A percentile compares a stretch with the other conserved stretches of the same genome.
These are phyloP conservation scores for Mucor lusitanicus DNA, from an alignment of 371 early-diverging fungal genomes.

Conservation along the genomic window DNA sequence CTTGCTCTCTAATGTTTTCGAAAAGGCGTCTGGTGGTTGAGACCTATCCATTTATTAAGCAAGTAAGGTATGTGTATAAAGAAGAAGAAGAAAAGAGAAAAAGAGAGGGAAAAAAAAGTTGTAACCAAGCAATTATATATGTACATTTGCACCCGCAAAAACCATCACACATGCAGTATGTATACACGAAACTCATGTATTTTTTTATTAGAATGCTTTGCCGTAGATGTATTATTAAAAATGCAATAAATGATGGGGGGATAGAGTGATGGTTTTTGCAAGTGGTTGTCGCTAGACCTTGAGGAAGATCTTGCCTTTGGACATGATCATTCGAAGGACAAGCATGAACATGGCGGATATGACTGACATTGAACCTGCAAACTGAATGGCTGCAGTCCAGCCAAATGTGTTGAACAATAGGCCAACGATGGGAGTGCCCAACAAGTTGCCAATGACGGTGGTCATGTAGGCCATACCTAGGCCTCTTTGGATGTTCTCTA, in stretches of 20 bases:
- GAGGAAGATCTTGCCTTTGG: slow-evolving; percentile 19
- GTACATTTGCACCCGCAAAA: not conserved
- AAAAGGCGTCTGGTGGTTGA: slow-evolving; percentile 40
- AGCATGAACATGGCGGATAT: slow-evolving; percentile 29
- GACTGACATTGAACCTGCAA: slow-evolving; percentile 42
- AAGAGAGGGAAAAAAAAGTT: not conserved
- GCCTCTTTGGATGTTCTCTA: slow-evolving; percentile 38
- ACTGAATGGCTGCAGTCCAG: slow-evolving; percentile 56
- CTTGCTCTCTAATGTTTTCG: slow-evolving; percentile 37
- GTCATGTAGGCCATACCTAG: slow-evolving; percentile 37
- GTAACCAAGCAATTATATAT: not conserved
- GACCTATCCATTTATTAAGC: slow-evolving; percentile 16
- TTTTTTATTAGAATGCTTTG: not conserved
- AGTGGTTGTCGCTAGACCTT: slow-evolving; percentile 7
- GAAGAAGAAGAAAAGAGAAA: slow-evolving; percentile 3
- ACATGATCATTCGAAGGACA: slow-evolving; percentile 16
- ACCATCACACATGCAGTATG: not conserved
- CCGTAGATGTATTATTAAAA: not conserved
- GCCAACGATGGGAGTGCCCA: slow-evolving; percentile 54
- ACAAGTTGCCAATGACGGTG: slow-evolving; percentile 43
- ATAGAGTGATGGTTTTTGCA: not conserved
- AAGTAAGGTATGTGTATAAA: not conserved
- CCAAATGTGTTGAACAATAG: slow-evolving; percentile 35
- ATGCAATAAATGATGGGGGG: not conserved
- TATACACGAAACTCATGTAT: not conserved